Percentiles rank a stretch among this genome's conserved stretches.
These are phyloP conservation scores for Aureobasidium sp. DNA, from an alignment of 2,329 filamentous ascomycete genomes.

Conservation along the genomic window DNA sequence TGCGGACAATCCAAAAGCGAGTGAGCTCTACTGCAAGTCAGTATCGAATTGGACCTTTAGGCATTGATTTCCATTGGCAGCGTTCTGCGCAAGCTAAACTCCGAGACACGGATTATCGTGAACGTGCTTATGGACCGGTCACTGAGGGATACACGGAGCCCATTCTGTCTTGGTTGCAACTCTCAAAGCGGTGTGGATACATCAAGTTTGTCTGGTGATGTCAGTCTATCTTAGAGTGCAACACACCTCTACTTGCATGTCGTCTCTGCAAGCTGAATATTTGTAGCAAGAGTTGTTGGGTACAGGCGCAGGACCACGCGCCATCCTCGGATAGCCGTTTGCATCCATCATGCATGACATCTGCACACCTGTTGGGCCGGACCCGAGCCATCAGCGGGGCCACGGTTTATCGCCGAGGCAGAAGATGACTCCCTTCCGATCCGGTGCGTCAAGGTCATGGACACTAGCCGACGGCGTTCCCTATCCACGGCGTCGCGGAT, in stretches of 20 bases:
- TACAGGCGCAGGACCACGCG: neutral
- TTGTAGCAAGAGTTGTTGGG: neutral
- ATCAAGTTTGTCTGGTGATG: neutral
- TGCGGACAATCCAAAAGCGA: neutral
- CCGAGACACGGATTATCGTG: neutral
- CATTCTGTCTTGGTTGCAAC: neutral
- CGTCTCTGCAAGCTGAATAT: neutral
- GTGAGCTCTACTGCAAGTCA: neutral
- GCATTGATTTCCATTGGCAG: neutral
- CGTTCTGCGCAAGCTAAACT: neutral
- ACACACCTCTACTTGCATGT: neutral
- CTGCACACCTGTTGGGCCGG: neutral
- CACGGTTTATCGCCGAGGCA: slow-evolving; percentile 1
- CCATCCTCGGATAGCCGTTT: neutral
- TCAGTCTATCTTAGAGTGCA: neutral
- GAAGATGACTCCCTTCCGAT: neutral
- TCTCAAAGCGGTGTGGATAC: neutral
- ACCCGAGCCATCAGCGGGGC: slow-evolving; percentile 5
- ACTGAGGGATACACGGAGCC: neutral
- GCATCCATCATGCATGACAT: slow-evolving; percentile 4
- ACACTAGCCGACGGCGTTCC: neutral
- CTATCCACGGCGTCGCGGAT: neutral
- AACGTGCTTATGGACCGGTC: neutral
- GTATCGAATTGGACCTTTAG: neutral
- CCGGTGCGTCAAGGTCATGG: neutral